Base-by-base conservation (phyloP, 2,329 filamentous ascomycete species). In the Trichophaea hybrida region DNA sequence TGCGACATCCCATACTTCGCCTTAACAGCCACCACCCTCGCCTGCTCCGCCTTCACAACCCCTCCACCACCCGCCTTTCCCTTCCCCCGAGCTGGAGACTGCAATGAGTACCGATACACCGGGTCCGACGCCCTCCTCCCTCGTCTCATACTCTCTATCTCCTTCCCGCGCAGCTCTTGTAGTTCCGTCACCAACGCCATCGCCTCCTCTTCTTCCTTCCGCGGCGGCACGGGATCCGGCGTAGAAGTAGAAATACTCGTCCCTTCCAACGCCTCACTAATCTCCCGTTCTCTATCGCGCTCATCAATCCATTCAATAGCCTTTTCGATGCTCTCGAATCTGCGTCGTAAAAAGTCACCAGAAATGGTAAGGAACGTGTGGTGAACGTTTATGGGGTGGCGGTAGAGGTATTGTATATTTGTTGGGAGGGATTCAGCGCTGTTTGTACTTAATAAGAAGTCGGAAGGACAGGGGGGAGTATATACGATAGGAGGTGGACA, bases 261-360 rank as follows among this genome's bases (percentile, higher is more conserved):
- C 33, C n/a, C 52, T 35, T 32, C 55, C 12, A 57, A 33, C 32
- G 40, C 15, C 15, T 50, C 44, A 10, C 17, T n/a, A 7, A 57
- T 13, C 55, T 57, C 55, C 12, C 24, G 15, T 17, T 57, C 55
- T 10, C 55, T 40, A 52, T 65, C 63, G 51, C 63, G 61, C 33
- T 63, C 61, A 38, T 65, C 63, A 34, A 65, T 65, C 59, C 62
- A 65, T 2, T 51, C 17, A 10, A 76, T 69, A 24, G 75, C 74
- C n/a, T 74, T 72, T 62, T 75, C 71, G 3, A 78, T 72, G 4
- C 73, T 74, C 43, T 74, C 69, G 1, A 78, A 68, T 10, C 77
- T 69, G 3, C 71, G 70, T 13, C 69, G 66, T 2, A 76, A 69
- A 60, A 76, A 73, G n/a, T 70, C 72, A 51, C 71, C 74, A 38